Evolutionary conservation across 2,329 filamentous ascomycete genomes (phyloP).

Genomic region (Aureobasidium lini): DNA sequence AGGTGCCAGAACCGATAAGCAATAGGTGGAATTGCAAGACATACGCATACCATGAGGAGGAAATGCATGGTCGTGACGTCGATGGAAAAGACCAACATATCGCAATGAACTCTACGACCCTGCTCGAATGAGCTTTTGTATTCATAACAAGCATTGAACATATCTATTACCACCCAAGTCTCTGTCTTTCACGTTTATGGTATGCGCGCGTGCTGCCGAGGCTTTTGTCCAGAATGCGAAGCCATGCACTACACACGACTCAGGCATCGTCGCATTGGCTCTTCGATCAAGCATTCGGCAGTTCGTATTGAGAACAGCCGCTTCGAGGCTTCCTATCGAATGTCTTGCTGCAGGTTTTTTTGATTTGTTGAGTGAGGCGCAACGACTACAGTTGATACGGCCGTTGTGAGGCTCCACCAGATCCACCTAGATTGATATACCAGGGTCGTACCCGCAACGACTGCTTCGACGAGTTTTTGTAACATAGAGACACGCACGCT

Average conservation of each 20-base stretch:
- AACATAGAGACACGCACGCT: too few species aligned
- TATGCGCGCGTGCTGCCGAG: neutral
- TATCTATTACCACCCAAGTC: neutral
- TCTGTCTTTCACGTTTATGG: neutral
- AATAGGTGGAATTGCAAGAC: neutral
- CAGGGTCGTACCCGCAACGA: neutral
- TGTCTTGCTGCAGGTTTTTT: neutral
- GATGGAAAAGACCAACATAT: neutral
- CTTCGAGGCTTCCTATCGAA: neutral
- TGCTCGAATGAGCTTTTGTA: neutral
- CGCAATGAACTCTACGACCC: neutral
- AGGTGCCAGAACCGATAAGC: slow-evolving; percentile 12
- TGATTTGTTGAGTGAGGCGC: neutral
- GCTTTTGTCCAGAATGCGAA: neutral
- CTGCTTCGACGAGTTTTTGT: too few species aligned
- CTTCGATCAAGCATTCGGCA: neutral
- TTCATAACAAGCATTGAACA: neutral
- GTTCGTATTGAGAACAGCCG: neutral
- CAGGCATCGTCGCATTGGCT: too few species aligned
- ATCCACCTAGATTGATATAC: neutral
- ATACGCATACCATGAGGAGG: neutral
- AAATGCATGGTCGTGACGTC: neutral
- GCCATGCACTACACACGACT: neutral
- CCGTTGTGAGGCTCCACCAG: neutral
- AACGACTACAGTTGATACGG: neutral